Evolutionary conservation across 108 stramenopile genomes (phyloP).

Genomic region (Stephanodiscus minutulus): DNA sequence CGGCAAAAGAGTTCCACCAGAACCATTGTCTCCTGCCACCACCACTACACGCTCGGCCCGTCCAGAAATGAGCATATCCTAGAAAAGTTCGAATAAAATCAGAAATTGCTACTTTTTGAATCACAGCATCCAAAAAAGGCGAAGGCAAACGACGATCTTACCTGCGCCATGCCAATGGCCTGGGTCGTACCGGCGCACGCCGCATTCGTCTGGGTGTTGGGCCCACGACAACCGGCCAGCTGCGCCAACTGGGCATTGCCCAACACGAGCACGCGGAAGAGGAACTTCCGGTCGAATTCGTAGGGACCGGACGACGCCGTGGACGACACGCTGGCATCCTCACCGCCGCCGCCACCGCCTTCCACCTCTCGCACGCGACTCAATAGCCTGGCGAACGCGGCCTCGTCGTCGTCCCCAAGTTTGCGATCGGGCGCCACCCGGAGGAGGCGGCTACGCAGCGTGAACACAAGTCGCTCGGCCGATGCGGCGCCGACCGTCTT

Average conservation of each 20-base stretch:
- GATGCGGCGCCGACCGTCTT: conserved; percentile 85
- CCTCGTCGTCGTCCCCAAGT: conserved; percentile 84
- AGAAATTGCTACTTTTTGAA: not conserved
- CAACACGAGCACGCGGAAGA: conserved; percentile 94
- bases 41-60: conserved; percentile 94
- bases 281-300: conserved; percentile 96
- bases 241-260: conserved; percentile 97
- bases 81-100: not conserved
- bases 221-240: conserved; percentile 92
- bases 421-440: conserved; percentile 68
- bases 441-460: conserved; percentile 78
- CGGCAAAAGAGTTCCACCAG: conserved; percentile 89
- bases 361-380: conserved; percentile 63
- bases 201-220: conserved; percentile 97
- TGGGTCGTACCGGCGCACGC: conserved; percentile 97
- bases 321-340: conserved; percentile 31
- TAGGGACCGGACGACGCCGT: conserved; percentile 61
- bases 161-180: conserved; percentile 93
- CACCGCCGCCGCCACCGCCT: conserved; percentile 42
- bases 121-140: not conserved
- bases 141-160: not conserved
- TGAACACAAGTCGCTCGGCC: conserved; percentile 74
- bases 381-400: conserved; percentile 78
- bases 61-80: conserved; percentile 91
- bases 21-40: conserved; percentile 93